Evolutionary conservation across 305 asterid species (phyloP).

Genomic region (Rubia balearica): DNA sequence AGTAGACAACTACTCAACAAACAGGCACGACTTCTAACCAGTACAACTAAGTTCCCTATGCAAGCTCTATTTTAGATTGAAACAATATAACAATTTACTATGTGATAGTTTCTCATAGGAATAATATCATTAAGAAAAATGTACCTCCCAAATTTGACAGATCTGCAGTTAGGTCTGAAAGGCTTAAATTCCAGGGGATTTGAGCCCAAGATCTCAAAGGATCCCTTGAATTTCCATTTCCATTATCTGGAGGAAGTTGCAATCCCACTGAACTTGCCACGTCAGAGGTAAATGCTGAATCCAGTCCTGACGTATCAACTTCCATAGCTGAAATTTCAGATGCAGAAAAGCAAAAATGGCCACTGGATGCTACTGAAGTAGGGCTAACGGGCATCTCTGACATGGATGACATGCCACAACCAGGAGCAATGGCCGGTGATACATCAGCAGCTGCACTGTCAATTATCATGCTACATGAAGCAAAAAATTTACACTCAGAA

Average conservation of each 20-base stretch:
- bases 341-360: slow-evolving; percentile 78
- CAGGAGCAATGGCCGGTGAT: slow-evolving; percentile 57
- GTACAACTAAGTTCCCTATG: not conserved
- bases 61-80: not conserved
- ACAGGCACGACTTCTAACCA: not conserved
- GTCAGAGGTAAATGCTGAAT: slow-evolving; percentile 79
- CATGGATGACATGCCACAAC: slow-evolving; percentile 64
- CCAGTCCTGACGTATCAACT: slow-evolving; percentile 73
- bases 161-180: slow-evolving; percentile 88
- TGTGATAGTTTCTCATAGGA: not conserved
- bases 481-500: slow-evolving; percentile 8
- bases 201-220: slow-evolving; percentile 72
- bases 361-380: slow-evolving; percentile 84
- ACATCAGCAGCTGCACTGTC: slow-evolving; percentile 46
- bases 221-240: slow-evolving; percentile 81
- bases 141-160: slow-evolving; percentile 88
- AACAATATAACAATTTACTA: not conserved
- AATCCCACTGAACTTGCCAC: slow-evolving; percentile 72
- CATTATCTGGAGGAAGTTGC: slow-evolving; percentile 79
- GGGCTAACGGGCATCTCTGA: slow-evolving; percentile 89
- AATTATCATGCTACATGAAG: slow-evolving; percentile 47
- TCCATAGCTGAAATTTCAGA: slow-evolving; percentile 86
- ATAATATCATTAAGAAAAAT: not conserved
- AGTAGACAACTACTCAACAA: not conserved
- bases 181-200: slow-evolving; percentile 91